These are phyloP conservation scores for Chytriomyces sp. DNA, from an alignment of 192 early-diverging fungal genomes.

Conservation along the genomic window DNA sequence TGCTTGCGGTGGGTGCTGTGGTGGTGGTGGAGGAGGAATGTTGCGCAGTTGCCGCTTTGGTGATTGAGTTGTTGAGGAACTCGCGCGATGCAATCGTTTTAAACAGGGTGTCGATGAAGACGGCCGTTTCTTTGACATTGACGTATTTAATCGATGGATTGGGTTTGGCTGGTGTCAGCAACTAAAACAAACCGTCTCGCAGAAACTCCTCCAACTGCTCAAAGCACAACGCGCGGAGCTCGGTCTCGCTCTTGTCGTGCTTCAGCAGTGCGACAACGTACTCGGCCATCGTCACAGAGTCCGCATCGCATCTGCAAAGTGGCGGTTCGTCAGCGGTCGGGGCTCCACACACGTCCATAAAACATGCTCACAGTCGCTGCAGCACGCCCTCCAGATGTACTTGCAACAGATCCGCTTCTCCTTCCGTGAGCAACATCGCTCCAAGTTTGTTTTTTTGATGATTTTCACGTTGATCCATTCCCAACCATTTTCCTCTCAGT, in stretches of 20 bases:
- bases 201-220: slow-evolving; percentile 80
- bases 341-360: background rate
- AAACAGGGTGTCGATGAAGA: slow-evolving; percentile 69
- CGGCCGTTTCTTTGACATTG: slow-evolving; percentile 60
- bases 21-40: too few relatives aligned
- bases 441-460: background rate
- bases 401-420: slow-evolving; percentile 10
- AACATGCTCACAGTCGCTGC: background rate
- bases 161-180: background rate
- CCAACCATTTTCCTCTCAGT: too few relatives aligned
- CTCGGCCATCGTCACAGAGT: slow-evolving; percentile 75
- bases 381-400: background rate
- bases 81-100: slow-evolving; percentile 44
- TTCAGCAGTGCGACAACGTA: slow-evolving; percentile 80
- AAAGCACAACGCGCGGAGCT: slow-evolving; percentile 57
- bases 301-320: slow-evolving; percentile 47
- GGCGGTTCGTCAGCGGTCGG: background rate
- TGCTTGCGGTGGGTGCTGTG: too few relatives aligned
- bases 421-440: slow-evolving; percentile 19
- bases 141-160: background rate
- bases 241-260: slow-evolving; percentile 61
- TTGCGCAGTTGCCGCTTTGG: background rate
- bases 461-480: too few relatives aligned
- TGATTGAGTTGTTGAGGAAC: slow-evolving; percentile 35
- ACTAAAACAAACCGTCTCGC: slow-evolving; percentile 57